These are phyloP conservation scores for Xanthoparmelia taractica DNA, from an alignment of 495 filamentous ascomycete species.

Conservation along the genomic window DNA sequence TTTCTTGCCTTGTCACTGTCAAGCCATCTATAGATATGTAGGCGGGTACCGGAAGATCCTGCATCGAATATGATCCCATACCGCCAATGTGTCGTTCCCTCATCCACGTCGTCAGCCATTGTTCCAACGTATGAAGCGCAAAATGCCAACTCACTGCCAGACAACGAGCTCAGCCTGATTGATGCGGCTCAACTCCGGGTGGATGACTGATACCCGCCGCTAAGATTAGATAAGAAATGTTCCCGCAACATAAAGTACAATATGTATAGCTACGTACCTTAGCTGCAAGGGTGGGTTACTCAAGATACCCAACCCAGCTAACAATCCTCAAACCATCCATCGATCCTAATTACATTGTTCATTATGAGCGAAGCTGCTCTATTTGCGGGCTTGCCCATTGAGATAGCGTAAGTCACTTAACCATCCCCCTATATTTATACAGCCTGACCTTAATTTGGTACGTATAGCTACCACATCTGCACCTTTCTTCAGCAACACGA, in stretches of 20 bases:
- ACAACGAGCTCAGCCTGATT: background rate
- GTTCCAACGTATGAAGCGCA: background rate
- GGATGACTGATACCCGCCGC: background rate
- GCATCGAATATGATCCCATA: constrained; percentile 65
- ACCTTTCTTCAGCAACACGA: constrained; percentile 25
- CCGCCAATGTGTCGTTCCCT: constrained; percentile 32
- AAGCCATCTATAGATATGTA: constrained; percentile 90
- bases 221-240: constrained; percentile 2
- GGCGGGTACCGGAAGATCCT: constrained; percentile 75
- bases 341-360: background rate
- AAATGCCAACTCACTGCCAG: background rate
- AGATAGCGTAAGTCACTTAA: constrained; percentile 28
- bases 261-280: no score
- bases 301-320: background rate
- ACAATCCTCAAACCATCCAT: background rate
- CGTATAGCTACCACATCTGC: constrained; percentile 27
- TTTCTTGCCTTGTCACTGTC: constrained; percentile 61
- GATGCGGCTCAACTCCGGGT: constrained; percentile 8
- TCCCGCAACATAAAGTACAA: background rate
- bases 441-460: background rate
- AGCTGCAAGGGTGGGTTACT: no score
- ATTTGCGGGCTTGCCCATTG: constrained; percentile 22
- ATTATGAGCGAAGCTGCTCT: constrained; percentile 8
- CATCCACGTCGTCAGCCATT: constrained; percentile 11
- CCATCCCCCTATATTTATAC: background rate